Base-by-base conservation (phyloP, 164 flowering plant genomes). In the Buxus sempervirens region DNA sequence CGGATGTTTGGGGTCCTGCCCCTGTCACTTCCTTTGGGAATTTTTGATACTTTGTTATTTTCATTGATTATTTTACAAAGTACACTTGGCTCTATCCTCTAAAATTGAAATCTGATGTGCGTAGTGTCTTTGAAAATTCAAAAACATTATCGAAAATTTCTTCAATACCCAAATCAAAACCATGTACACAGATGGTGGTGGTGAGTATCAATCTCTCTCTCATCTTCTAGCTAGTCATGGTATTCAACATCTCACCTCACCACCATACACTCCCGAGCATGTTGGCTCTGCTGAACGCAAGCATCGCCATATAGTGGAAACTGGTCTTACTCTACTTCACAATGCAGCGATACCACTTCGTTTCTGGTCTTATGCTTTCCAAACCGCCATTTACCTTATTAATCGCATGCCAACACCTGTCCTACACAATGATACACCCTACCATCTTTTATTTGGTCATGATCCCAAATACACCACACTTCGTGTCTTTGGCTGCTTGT, bases 231-330 rank as follows among this genome's bases (percentile, higher is more conserved):
- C 38, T 3, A 32, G 7, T 3, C 7, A 3, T 53, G 68, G 59
- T 5, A 65, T 65, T 32, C 21, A 22, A 0, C 59, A 65, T n/a
- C 27, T 65, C 16, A 65, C 59, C 0, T 19, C 59, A 0, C 68
- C 68, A 9, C 73, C 73, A 2, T 42, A 70, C 25, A 70, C 73
- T 2, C 73, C 58, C 19, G 58, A 70, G 42, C 67, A 63, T 32
- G 38, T 32, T 7, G 5, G 61, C 21, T 5, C 22, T 7, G 59
- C 23, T 22, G 66, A 61, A 28, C 54, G 73, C 0, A 26, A 53
- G 14, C 54, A 62, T 9, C 54, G 56, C 7, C 67, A 70, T 23
- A 55, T 70, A 22, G 62, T 63, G 0, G 67, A 70, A 13, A 70
- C 62, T 4, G 62, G 62, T 62, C 7, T 32, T 7, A 32, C 38